Evolutionary conservation across 768 basidiomycete genomes (phyloP).

Genomic region (Leucocoprinus birnbaumii): DNA sequence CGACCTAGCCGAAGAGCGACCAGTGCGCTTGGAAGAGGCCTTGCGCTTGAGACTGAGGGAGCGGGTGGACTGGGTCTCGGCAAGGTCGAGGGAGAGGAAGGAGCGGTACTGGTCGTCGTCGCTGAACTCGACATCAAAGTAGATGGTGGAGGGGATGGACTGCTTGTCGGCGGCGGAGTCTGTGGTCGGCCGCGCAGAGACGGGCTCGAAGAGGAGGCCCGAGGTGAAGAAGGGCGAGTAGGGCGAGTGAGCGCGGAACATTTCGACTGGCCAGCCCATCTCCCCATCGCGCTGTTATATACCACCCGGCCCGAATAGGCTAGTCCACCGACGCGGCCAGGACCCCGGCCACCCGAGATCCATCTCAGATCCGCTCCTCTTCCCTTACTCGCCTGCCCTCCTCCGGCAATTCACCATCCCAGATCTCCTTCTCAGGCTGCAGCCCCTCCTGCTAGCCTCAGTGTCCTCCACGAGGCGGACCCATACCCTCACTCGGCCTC

Average conservation of each 20-base stretch:
- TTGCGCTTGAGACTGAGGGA: constrained; percentile 35
- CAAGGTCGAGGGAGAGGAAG: constrained; percentile 69
- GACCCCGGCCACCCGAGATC: background rate
- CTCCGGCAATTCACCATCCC: background rate
- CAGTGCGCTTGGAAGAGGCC: constrained; percentile 18
- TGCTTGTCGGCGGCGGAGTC: constrained; percentile 19
- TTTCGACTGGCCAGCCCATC: constrained; percentile 15
- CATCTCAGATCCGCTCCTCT: background rate
- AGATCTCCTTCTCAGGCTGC: background rate
- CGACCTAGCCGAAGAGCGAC: constrained; percentile 3
- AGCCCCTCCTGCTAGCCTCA: background rate
- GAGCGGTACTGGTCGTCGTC: constrained; percentile 44
- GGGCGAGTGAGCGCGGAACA: constrained; percentile 41
- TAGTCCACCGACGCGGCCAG: background rate
- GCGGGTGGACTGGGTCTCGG: constrained; percentile 44
- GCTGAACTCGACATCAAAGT: constrained; percentile 43
- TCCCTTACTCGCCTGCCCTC: background rate
- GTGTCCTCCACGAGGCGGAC: background rate
- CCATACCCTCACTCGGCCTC: background rate
- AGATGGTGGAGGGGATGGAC: constrained; percentile 33
- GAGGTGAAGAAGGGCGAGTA: constrained; percentile 69
- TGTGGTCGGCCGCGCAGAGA: constrained; percentile 28
- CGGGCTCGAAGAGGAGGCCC: constrained; percentile 44
- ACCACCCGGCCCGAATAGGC: background rate
- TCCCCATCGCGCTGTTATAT: background rate